Evolutionary conservation across 768 basidiomycete genomes (phyloP).

Genomic region (Tubosaeta brunneosetosa): DNA sequence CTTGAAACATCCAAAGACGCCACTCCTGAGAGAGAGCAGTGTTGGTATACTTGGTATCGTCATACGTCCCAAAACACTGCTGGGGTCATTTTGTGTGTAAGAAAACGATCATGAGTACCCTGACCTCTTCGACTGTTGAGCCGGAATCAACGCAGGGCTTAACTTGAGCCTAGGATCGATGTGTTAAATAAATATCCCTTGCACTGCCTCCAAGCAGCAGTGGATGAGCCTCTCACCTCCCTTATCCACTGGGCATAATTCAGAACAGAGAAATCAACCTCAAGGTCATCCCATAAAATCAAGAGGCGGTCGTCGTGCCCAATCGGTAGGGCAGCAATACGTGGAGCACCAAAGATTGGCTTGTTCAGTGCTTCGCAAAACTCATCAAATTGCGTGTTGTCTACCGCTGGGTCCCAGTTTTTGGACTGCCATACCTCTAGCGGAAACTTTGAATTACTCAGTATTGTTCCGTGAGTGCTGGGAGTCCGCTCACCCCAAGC

Average conservation of each 20-base stretch:
- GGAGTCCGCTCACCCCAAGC: conserved; percentile 44
- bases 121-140: conserved; percentile 46
- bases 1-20: conserved; percentile 88
- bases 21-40: conserved; percentile 67
- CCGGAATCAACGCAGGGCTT: conserved; percentile 48
- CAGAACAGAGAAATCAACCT: conserved; percentile 54
- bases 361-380: conserved; percentile 60
- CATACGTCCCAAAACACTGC: conserved; percentile 83
- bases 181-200: not conserved
- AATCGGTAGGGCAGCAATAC: conserved; percentile 40
- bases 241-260: conserved; percentile 80
- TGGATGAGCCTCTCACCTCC: conserved; percentile 38
- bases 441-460: conserved; percentile 40
- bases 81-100: not conserved
- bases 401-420: conserved; percentile 79
- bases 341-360: conserved; percentile 32
- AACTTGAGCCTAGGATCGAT: conserved; percentile 43
- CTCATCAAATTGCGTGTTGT: conserved; percentile 56
- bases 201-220: not conserved
- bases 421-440: conserved; percentile 76
- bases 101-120: conserved; percentile 5
- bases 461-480: conserved; percentile 15
- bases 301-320: conserved; percentile 48
- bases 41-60: conserved; percentile 60
- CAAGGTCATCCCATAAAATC: conserved; percentile 40